phyloP scores from a whole-genome alignment of 768 basidiomycete species.

The Trametes maxima region DNA sequence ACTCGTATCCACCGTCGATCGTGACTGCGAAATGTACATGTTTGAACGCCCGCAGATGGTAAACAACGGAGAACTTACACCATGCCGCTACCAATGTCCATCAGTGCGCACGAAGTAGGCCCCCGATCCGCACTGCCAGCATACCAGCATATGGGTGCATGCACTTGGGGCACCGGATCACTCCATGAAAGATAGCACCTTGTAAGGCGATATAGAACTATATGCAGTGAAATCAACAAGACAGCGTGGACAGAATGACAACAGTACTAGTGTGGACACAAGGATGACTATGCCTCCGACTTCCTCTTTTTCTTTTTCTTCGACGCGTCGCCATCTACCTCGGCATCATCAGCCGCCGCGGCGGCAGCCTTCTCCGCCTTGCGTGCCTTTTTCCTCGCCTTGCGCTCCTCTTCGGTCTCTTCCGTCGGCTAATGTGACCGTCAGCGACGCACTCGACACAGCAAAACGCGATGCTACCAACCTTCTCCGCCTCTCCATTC shows the following conservation, averaged over 20 bases:
- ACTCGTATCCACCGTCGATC: neutral
- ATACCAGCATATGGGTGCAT: neutral
- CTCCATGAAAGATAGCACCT: too few species aligned
- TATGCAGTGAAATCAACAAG: slow-evolving; percentile 19
- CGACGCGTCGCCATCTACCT: slow-evolving; percentile 46
- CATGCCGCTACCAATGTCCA: too few species aligned
- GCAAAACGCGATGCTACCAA: slow-evolving; percentile 17
- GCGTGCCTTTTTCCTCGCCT: slow-evolving; percentile 74
- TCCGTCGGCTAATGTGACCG: slow-evolving; percentile 27
- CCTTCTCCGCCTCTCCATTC: slow-evolving; percentile 46
- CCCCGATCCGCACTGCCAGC: too few species aligned
- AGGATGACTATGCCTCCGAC: slow-evolving; percentile 32
- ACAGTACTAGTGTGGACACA: neutral
- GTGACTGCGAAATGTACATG: neutral
- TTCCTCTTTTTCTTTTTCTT: slow-evolving; percentile 63
- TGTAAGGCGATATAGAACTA: slow-evolving; percentile 9
- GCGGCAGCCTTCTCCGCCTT: slow-evolving; percentile 77
- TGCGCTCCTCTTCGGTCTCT: slow-evolving; percentile 85
- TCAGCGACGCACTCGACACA: slow-evolving; percentile 11
- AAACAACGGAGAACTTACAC: too few species aligned
- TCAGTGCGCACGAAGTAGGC: too few species aligned
- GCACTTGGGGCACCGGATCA: neutral
- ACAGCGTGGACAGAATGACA: slow-evolving; percentile 5
- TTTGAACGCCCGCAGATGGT: too few species aligned
- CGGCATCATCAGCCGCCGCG: slow-evolving; percentile 26